phyloP scores from a whole-genome alignment of 805 yeast genomes.

The Suhomyces prunicola region DNA sequence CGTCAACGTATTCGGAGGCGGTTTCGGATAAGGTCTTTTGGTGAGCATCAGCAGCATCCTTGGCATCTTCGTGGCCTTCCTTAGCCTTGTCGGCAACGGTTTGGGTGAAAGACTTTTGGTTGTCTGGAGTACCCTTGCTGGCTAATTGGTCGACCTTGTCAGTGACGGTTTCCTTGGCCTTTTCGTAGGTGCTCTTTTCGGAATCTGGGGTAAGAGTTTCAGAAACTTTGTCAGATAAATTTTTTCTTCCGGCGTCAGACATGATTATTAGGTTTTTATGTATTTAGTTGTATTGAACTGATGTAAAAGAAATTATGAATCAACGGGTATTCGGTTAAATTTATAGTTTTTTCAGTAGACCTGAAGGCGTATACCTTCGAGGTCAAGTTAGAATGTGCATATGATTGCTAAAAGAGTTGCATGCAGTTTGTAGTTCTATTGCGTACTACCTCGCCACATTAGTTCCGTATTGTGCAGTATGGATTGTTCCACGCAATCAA shows the following conservation, averaged over 20 bases:
- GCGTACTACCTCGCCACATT: not conserved
- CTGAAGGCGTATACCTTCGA: not conserved
- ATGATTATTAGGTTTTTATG: constrained; percentile 13
- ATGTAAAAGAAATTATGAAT: not conserved
- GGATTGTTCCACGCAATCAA: not conserved
- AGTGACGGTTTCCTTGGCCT: constrained; percentile 36
- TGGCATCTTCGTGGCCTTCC: constrained; percentile 54
- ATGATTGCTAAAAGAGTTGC: not conserved
- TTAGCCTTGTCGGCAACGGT: constrained; percentile 59
- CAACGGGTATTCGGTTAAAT: not conserved
- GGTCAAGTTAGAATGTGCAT: not conserved
- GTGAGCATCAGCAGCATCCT: constrained; percentile 25
- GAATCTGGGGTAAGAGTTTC: constrained; percentile 41
- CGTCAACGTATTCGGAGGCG: constrained; percentile 45
- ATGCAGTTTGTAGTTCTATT: not conserved
- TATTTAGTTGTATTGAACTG: not conserved
- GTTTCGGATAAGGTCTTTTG: constrained; percentile 38
- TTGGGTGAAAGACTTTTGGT: constrained; percentile 68
- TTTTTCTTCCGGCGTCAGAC: constrained; percentile 45
- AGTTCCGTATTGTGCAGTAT: not conserved
- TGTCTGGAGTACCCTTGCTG: constrained; percentile 57
- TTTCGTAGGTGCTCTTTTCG: constrained; percentile 36
- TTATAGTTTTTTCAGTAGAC: constrained; percentile 1
- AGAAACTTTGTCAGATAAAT: constrained; percentile 36
- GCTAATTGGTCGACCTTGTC: constrained; percentile 33